Evolutionary conservation across 768 basidiomycete species (phyloP).

Genomic region (Termitomyces titanicus): DNA sequence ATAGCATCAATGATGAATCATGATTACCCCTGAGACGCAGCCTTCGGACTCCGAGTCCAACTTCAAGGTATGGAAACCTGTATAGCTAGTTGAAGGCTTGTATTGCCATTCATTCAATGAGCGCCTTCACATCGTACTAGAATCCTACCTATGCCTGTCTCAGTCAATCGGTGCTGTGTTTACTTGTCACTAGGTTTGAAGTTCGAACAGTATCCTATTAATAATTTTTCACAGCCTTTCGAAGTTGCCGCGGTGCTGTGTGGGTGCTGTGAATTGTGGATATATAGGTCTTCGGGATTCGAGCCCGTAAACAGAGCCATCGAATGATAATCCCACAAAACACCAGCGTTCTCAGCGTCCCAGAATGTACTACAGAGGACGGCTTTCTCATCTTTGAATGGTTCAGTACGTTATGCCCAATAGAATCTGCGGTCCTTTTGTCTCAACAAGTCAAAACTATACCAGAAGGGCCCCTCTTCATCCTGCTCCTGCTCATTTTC

Average conservation of each 20-base stretch:
- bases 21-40: too few species aligned
- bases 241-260: neutral
- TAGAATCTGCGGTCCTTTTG: neutral
- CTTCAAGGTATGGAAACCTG: too few species aligned
- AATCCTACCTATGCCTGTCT: too few species aligned
- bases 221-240: neutral
- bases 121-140: too few species aligned
- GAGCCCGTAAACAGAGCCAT: neutral
- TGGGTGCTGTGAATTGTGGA: neutral
- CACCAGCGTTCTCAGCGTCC: neutral
- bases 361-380: neutral
- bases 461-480: constrained; percentile 22
- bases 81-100: too few species aligned
- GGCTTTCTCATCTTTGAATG: neutral
- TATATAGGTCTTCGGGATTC: neutral
- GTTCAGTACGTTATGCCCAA: constrained; percentile 1
- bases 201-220: too few species aligned
- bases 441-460: neutral
- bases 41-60: too few species aligned
- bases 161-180: too few species aligned
- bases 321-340: constrained; percentile 4
- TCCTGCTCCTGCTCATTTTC: constrained; percentile 27
- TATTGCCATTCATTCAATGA: too few species aligned
- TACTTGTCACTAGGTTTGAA: too few species aligned
- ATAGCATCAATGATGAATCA: too few species aligned